Percentiles rank a stretch among this genome's conserved stretches.
Conservation (phyloP, 106 monocot genomes). For the Allium sativum region DNA sequence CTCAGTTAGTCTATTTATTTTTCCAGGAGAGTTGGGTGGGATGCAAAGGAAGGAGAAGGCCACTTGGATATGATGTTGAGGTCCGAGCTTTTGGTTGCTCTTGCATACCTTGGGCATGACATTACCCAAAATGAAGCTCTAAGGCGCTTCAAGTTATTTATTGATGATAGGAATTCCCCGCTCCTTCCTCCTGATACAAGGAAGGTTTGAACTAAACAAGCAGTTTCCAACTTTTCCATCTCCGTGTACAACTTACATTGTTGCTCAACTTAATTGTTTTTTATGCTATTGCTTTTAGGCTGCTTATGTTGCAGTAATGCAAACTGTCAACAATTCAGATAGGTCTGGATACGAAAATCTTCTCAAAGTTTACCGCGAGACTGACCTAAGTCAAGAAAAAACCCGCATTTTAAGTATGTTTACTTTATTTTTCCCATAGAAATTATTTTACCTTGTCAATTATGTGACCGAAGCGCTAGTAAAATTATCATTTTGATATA, state of each 20-base stretch:
- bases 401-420: constrained; percentile 57
- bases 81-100: constrained; percentile 57
- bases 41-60: constrained; percentile 67
- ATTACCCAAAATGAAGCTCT: constrained; percentile 61
- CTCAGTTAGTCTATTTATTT: constrained; percentile 1
- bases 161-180: constrained; percentile 57
- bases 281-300: constrained; percentile 35
- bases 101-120: constrained; percentile 64
- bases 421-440: neutral
- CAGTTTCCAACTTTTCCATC: neutral
- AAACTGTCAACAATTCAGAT: constrained; percentile 25
- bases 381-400: constrained; percentile 76
- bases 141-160: constrained; percentile 46
- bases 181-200: constrained; percentile 82
- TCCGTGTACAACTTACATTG: neutral
- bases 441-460: too few relatives aligned
- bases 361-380: constrained; percentile 64
- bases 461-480: too few relatives aligned
- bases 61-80: constrained; percentile 85
- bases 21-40: constrained; percentile 83
- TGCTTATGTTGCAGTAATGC: constrained; percentile 82
- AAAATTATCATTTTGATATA: too few relatives aligned
- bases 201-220: constrained; percentile 29
- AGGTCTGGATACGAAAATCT: constrained; percentile 75
- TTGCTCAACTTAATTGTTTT: neutral